Evolutionary conservation across 495 filamentous ascomycete species (phyloP).

Genomic region (Lepraria neglecta): DNA sequence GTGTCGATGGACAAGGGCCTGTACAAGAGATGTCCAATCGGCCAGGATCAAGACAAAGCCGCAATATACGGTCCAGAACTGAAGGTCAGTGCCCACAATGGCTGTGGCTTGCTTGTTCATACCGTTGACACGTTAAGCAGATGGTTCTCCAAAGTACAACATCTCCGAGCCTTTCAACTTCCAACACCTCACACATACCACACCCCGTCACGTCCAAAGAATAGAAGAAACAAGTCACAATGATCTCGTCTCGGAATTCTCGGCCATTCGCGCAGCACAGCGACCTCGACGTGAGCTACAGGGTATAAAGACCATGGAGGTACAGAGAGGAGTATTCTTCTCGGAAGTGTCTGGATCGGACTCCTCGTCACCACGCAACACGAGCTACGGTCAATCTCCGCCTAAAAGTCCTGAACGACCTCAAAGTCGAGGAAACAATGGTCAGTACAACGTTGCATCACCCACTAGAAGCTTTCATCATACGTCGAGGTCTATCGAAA

Average conservation of each 20-base stretch:
- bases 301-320: slow-evolving; percentile 57
- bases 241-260: slow-evolving; percentile 61
- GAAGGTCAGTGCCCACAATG: slow-evolving; percentile 12
- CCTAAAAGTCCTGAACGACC: background rate
- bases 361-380: background rate
- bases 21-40: background rate
- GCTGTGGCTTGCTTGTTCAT: slow-evolving; percentile 28
- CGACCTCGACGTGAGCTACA: slow-evolving; percentile 52
- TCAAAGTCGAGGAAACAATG: slow-evolving; percentile 19
- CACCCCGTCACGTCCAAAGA: slow-evolving; percentile 54
- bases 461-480: slow-evolving; percentile 27
- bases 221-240: slow-evolving; percentile 51
- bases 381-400: background rate
- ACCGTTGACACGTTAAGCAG: slow-evolving; percentile 25
- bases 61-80: slow-evolving; percentile 7
- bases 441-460: slow-evolving; percentile 16
- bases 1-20: slow-evolving; percentile 32
- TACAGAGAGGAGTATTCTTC: slow-evolving; percentile 58
- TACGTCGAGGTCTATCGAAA: slow-evolving; percentile 39
- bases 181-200: slow-evolving; percentile 76
- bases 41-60: slow-evolving; percentile 14
- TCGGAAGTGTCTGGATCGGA: slow-evolving; percentile 38
- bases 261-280: slow-evolving; percentile 61
- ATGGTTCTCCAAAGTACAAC: slow-evolving; percentile 30
- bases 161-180: slow-evolving; percentile 88